Evolutionary conservation across 2,329 filamentous ascomycete species (phyloP), one percentile per base, ranked within the genome.

Genomic region (Cordyceps militaris): DNA sequence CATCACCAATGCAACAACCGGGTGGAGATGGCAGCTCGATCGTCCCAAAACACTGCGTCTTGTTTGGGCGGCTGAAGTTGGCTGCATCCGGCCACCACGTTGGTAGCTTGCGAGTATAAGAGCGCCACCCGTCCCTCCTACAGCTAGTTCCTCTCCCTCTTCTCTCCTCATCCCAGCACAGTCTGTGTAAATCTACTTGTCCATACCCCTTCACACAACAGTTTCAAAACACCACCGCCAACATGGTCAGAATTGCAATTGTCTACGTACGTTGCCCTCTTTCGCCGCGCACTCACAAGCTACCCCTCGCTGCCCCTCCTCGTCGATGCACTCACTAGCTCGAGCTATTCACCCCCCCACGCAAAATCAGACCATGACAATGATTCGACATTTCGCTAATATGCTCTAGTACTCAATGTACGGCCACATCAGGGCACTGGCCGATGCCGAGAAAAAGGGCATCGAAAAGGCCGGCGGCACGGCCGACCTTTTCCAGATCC

Each of bases 221-320:
- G 21, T 75, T 4, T 72, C 72, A 1, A 28, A 57, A 2, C 19
- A 48, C 32, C 30, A 44, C 57, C 61, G 54, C 61, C 79, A 81
- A 67, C 68, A 95, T 96, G 91, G 89, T 89, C 74, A 95, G 90
- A 80, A 83, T 96, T 71, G 91, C 91, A 67, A 94, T 96, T 76
- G 84, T 96, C 73, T 95, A 85, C 74, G 89, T 92, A 80, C 66
- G 88, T 83, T 48, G 54, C 49, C 60, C 43, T 46, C 56, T 14
- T 4, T 38, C 14, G 14, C 13, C 24, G 10, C 6, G 23, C 40
- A 6, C n/a, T 16, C 11, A 19, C 38, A 42, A 30, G 23, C 34
- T 52, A 28, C 24, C 50, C 38, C 50, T 30, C 50, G 34, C 26
- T 53, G 19, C 26, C 50, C 50, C 50, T 53, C 50, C 21, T 52